phyloP scores from a whole-genome alignment of 1,284 basidiomycete genomes.

The Apiotrichum porosum region DNA sequence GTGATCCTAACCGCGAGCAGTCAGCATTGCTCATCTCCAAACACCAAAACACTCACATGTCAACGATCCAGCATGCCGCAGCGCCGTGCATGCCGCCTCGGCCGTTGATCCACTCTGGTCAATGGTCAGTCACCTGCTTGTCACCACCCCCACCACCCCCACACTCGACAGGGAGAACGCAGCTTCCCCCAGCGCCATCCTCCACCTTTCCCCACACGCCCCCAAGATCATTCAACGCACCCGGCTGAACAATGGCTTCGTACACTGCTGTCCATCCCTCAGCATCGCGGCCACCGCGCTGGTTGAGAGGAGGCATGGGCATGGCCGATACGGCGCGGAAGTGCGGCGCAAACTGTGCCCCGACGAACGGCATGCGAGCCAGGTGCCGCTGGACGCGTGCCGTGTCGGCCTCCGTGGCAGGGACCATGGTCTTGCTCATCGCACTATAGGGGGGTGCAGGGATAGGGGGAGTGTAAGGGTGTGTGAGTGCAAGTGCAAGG shows the following conservation, averaged over 20 bases:
- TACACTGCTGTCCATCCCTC: constrained; percentile 6
- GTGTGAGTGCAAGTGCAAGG: too few species aligned
- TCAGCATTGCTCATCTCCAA: too few species aligned
- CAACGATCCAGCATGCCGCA: constrained; percentile 29
- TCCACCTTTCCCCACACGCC: too few species aligned
- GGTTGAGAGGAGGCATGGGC: constrained; percentile 4
- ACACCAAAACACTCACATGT: constrained; percentile 19
- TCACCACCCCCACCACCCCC: too few species aligned
- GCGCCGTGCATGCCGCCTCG: constrained; percentile 32
- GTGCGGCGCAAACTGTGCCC: constrained; percentile 1
- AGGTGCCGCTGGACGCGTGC: not conserved
- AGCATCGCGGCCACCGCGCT: constrained; percentile 2
- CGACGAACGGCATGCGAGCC: constrained; percentile 7
- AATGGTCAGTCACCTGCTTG: too few species aligned
- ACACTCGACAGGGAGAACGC: too few species aligned
- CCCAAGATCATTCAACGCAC: not conserved
- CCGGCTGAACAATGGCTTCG: constrained; percentile 2
- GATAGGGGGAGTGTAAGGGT: too few species aligned
- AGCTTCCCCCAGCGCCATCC: too few species aligned
- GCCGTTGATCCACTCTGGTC: constrained; percentile 30
- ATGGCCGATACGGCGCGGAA: not conserved
- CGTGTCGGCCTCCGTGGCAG: constrained; percentile 5
- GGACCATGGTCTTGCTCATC: too few species aligned
- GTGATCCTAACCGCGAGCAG: not conserved
- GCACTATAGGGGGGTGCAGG: too few species aligned